Evolutionary conservation across 768 basidiomycete species (phyloP).

Genomic region (Lentinula detonsa): DNA sequence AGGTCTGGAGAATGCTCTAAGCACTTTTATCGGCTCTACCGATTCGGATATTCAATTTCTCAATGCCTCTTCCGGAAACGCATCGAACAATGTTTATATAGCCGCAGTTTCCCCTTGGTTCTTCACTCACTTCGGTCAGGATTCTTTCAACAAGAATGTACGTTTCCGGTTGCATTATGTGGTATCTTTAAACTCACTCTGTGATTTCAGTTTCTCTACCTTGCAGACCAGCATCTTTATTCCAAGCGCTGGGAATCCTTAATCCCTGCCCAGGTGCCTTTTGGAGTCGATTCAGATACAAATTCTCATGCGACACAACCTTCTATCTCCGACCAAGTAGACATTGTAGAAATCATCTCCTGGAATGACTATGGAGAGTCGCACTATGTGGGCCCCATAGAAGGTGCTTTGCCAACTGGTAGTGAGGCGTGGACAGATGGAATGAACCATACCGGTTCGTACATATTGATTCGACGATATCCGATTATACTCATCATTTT

Average conservation of each 20-base stretch:
- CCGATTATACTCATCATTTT: neutral
- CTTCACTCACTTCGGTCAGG: slow-evolving; percentile 67
- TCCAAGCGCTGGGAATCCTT: slow-evolving; percentile 64
- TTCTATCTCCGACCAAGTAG: slow-evolving; percentile 32
- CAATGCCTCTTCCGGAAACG: slow-evolving; percentile 28
- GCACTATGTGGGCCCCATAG: slow-evolving; percentile 76
- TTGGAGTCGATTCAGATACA: neutral
- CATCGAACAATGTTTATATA: slow-evolving; percentile 26
- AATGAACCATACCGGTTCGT: slow-evolving; percentile 45
- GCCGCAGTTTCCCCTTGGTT: slow-evolving; percentile 69
- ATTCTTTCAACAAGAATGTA: slow-evolving; percentile 72
- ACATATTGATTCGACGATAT: neutral
- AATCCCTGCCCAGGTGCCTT: slow-evolving; percentile 36
- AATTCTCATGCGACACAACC: neutral
- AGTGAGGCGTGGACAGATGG: slow-evolving; percentile 72
- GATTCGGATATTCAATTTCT: slow-evolving; percentile 54
- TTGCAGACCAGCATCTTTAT: slow-evolving; percentile 64
- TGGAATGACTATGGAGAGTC: slow-evolving; percentile 79
- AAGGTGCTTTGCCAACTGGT: slow-evolving; percentile 60
- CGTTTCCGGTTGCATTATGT: slow-evolving; percentile 14
- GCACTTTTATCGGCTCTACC: slow-evolving; percentile 39
- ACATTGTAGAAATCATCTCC: slow-evolving; percentile 54
- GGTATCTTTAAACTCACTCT: neutral
- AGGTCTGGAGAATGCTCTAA: slow-evolving; percentile 20
- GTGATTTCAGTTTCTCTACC: slow-evolving; percentile 49